phyloP scores from a whole-genome alignment of 2,329 filamentous ascomycete species.

The Xylariaceae sp. region DNA sequence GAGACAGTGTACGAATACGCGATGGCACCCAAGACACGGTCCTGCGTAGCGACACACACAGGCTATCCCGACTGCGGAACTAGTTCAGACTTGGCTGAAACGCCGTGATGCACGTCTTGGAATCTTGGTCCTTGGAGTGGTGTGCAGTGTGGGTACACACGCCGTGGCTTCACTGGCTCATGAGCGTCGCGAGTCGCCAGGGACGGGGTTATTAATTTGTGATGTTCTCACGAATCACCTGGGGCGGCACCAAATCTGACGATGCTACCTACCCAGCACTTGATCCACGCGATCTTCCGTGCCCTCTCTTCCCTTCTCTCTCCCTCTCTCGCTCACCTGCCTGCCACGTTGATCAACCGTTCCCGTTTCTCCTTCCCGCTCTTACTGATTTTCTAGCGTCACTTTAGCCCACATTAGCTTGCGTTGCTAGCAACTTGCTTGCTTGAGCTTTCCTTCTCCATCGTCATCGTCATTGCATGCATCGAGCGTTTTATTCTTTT shows the following conservation, averaged over 20 bases:
- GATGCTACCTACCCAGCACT: neutral
- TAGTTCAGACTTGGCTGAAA: neutral
- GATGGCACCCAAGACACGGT: neutral
- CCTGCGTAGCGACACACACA: neutral
- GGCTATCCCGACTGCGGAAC: neutral
- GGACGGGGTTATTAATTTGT: too few relatives aligned
- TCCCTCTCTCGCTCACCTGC: slow-evolving; percentile 3
- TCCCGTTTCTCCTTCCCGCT: neutral
- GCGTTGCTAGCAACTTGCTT: neutral
- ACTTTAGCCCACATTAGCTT: neutral
- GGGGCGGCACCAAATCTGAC: too few relatives aligned
- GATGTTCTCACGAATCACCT: too few relatives aligned
- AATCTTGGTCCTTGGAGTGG: too few relatives aligned
- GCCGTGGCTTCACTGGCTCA: neutral
- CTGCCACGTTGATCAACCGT: slow-evolving; percentile 10
- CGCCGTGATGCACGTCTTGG: neutral
- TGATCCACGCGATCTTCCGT: neutral
- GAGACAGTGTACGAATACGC: neutral
- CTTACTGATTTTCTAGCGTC: slow-evolving; percentile 1
- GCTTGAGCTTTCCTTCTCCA: too few relatives aligned
- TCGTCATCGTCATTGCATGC: too few relatives aligned
- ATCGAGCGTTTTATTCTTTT: too few relatives aligned
- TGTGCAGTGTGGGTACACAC: neutral
- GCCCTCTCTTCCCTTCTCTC: neutral
- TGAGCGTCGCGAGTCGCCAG: too few relatives aligned